These are phyloP conservation scores for Myxozyma kluyveri DNA, from an alignment of 805 yeast species.

Conservation along the genomic window DNA sequence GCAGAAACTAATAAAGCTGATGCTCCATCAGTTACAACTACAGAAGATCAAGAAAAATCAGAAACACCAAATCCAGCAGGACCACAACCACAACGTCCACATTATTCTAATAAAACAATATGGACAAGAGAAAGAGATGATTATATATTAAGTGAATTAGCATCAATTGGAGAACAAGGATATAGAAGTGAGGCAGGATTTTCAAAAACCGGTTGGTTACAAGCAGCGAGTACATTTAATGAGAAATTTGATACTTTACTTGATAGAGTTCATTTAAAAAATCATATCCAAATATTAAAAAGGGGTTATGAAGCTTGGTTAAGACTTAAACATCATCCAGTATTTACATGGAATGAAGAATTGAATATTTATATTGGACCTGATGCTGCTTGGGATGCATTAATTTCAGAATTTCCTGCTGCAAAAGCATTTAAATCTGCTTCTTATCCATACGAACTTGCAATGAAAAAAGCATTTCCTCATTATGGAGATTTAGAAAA, in stretches of 20 bases:
- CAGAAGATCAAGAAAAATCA: background rate
- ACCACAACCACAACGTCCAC: slow-evolving; percentile 8
- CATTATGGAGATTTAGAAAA: background rate
- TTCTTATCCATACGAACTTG: slow-evolving; percentile 15
- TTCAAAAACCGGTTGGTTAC: slow-evolving; percentile 23
- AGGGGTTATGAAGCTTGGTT: slow-evolving; percentile 23
- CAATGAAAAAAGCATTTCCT: slow-evolving; percentile 16
- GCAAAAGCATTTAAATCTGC: slow-evolving; percentile 8
- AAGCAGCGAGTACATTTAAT: slow-evolving; percentile 17
- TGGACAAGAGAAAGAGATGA: slow-evolving; percentile 19
- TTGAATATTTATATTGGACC: slow-evolving; percentile 13
- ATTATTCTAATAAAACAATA: slow-evolving; percentile 21
- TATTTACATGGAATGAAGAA: slow-evolving; percentile 12
- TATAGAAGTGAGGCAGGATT: slow-evolving; percentile 16
- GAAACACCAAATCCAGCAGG: background rate
- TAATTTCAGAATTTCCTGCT: slow-evolving; percentile 5
- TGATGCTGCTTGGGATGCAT: slow-evolving; percentile 16
- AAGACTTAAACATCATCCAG: slow-evolving; percentile 5
- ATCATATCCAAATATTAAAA: slow-evolving; percentile 21
- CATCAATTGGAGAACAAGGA: slow-evolving; percentile 5
- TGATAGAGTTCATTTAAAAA: slow-evolving; percentile 24
- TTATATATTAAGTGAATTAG: slow-evolving; percentile 13
- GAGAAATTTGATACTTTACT: slow-evolving; percentile 10
- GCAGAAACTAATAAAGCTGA: background rate
- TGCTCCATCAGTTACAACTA: background rate